A percentile compares a stretch with the other conserved stretches of the same genome.
Conservation (phyloP, 306 rosid genomes). For the Alnus glutinosa region DNA sequence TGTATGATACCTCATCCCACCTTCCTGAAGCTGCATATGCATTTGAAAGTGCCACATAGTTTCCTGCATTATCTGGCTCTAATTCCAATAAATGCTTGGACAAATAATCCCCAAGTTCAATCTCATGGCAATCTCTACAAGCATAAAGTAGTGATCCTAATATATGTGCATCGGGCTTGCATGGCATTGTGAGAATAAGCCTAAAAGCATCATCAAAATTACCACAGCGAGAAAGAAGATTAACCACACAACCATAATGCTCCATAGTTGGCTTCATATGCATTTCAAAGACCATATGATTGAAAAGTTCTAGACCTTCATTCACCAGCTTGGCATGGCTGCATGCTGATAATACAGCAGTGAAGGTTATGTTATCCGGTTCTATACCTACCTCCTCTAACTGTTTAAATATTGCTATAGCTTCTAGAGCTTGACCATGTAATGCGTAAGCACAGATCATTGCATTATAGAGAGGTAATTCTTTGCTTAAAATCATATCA, state of each 20-base stretch:
- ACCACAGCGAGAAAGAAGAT: conserved; percentile 59
- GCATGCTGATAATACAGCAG: conserved; percentile 65
- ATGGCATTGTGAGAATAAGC: conserved; percentile 55
- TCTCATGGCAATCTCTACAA: conserved; percentile 55
- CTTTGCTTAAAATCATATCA: conserved; percentile 45
- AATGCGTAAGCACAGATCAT: conserved; percentile 76
- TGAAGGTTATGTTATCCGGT: conserved; percentile 67
- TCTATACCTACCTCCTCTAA: conserved; percentile 45
- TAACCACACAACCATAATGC: conserved; percentile 69
- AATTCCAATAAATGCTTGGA: conserved; percentile 50
- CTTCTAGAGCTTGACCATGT: conserved; percentile 69
- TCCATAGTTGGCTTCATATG: conserved; percentile 54
- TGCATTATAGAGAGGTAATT: conserved; percentile 58
- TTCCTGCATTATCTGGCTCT: conserved; percentile 79
- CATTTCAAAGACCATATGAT: conserved; percentile 58
- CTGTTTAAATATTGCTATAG: conserved; percentile 47
- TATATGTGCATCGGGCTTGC: conserved; percentile 67
- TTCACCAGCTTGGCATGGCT: conserved; percentile 59
- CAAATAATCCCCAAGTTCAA: conserved; percentile 56
- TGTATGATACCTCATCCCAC: conserved; percentile 63
- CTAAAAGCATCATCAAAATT: conserved; percentile 65
- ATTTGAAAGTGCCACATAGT: conserved; percentile 76
- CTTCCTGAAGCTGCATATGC: conserved; percentile 62
- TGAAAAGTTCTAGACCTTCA: conserved; percentile 64
- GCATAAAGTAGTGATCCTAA: conserved; percentile 70